phyloP scores from a whole-genome alignment of 2,329 filamentous ascomycete genomes.

The Trichoderma aggressivum region DNA sequence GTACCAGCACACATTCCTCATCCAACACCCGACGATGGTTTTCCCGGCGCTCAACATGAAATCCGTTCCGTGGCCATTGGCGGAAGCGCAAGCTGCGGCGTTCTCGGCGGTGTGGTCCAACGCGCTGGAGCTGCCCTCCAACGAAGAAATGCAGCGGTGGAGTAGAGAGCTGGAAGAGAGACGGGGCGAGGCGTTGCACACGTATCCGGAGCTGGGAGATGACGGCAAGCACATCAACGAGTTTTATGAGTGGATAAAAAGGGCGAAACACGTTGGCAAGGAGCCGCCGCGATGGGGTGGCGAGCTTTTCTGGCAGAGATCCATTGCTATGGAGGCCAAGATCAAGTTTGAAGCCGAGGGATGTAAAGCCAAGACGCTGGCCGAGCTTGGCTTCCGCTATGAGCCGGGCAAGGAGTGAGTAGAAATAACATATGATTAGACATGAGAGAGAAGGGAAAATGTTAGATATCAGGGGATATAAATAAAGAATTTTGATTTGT shows the following conservation, averaged over 20 bases:
- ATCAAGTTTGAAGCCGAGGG: slow-evolving; percentile 67
- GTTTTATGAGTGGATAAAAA: slow-evolving; percentile 59
- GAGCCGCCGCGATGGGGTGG: slow-evolving; percentile 68
- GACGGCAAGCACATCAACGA: slow-evolving; percentile 70
- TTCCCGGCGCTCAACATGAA: slow-evolving; percentile 75
- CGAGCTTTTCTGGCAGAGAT: slow-evolving; percentile 68
- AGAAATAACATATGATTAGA: not conserved
- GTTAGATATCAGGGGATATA: not conserved
- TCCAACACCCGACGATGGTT: slow-evolving; percentile 70
- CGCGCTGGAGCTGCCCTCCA: slow-evolving; percentile 60
- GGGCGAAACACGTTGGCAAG: slow-evolving; percentile 56
- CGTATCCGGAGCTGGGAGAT: slow-evolving; percentile 29
- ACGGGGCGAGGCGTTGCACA: slow-evolving; percentile 32
- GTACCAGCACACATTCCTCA: slow-evolving; percentile 77
- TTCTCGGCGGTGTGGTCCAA: slow-evolving; percentile 76
- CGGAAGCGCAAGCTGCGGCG: slow-evolving; percentile 75
- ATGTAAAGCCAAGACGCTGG: slow-evolving; percentile 59
- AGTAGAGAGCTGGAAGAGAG: slow-evolving; percentile 57
- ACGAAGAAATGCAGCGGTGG: slow-evolving; percentile 66
- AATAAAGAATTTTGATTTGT: not conserved
- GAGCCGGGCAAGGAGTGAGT: slow-evolving; percentile 24
- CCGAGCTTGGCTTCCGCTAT: slow-evolving; percentile 69
- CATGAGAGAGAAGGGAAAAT: not conserved
- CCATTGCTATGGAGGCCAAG: slow-evolving; percentile 66
- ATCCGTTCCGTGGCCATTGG: slow-evolving; percentile 82